phyloP scores from a whole-genome alignment of 2,329 filamentous ascomycete species.

The Neospermospora avenae region DNA sequence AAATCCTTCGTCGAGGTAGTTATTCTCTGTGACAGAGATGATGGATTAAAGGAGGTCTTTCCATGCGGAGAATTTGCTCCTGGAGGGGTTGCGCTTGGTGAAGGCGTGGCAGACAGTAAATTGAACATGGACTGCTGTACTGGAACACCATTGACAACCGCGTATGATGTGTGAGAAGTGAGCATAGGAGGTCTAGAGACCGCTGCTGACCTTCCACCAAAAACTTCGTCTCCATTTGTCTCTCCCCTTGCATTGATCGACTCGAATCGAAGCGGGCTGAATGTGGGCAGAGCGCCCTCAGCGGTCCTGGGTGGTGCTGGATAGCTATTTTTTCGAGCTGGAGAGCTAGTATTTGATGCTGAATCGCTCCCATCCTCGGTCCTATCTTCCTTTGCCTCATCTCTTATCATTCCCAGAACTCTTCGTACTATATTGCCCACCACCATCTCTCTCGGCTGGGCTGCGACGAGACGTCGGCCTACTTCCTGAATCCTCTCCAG shows the following conservation, averaged over 20 bases:
- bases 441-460: constrained; percentile 85
- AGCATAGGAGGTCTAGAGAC: constrained; percentile 56
- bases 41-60: constrained; percentile 26
- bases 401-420: constrained; percentile 84
- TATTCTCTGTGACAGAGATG: constrained; percentile 31
- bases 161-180: constrained; percentile 61
- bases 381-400: constrained; percentile 80
- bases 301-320: constrained; percentile 11
- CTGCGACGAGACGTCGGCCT: constrained; percentile 70
- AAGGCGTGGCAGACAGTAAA: constrained; percentile 68
- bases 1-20: constrained; percentile 56
- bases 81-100: constrained; percentile 53
- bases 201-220: constrained; percentile 20
- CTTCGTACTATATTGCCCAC: constrained; percentile 93
- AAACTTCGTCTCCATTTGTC: constrained; percentile 26
- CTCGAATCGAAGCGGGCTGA: constrained; percentile 31
- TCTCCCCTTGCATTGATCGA: constrained; percentile 25
- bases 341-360: constrained; percentile 31
- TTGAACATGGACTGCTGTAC: constrained; percentile 77
- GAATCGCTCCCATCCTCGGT: constrained; percentile 48
- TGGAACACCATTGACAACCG: constrained; percentile 49
- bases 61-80: constrained; percentile 47
- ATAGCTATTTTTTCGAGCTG: constrained; percentile 25
- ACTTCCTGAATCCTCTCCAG: constrained; percentile 77
- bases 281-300: constrained; percentile 17